A percentile compares a stretch with the other conserved stretches of the same genome.
Conservation (phyloP, 2,329 filamentous ascomycete genomes). For the Epichloe baconii region DNA sequence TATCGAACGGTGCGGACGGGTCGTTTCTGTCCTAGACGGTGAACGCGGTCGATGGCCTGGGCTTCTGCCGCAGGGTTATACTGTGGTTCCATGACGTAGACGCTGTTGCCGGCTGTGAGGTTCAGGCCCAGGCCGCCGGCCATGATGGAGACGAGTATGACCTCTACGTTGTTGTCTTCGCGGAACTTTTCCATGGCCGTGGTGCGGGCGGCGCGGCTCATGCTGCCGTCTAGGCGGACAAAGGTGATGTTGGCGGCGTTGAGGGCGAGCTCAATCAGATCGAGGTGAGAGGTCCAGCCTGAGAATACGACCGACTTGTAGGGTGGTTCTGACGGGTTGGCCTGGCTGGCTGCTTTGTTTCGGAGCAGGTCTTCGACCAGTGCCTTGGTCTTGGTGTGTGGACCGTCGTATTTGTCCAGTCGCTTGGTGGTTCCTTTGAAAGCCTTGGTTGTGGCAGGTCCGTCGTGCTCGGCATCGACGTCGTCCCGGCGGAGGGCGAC, state of each 20-base stretch:
- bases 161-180: constrained; percentile 54
- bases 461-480: constrained; percentile 43
- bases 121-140: constrained; percentile 89
- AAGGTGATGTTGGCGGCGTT: constrained; percentile 52
- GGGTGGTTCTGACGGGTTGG: constrained; percentile 51
- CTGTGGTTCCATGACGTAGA: constrained; percentile 97
- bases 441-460: constrained; percentile 26
- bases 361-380: constrained; percentile 61
- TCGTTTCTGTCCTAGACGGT: constrained; percentile 81
- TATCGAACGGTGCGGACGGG: constrained; percentile 77
- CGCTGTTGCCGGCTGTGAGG: constrained; percentile 69
- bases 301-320: constrained; percentile 94
- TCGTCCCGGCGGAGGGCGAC: constrained; percentile 54
- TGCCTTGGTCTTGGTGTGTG: constrained; percentile 83
- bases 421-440: constrained; percentile 33
- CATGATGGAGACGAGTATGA: constrained; percentile 85
- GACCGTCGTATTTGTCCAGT: constrained; percentile 62
- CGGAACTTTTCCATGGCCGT: constrained; percentile 68
- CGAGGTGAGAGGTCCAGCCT: constrained; percentile 88
- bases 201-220: constrained; percentile 63
- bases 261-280: constrained; percentile 78
- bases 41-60: constrained; percentile 87
- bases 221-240: constrained; percentile 79
- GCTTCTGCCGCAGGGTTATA: constrained; percentile 94
- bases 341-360: constrained; percentile 48